Conservation (phyloP, 140 eudicot genomes). For the Senecio squalidus region DNA sequence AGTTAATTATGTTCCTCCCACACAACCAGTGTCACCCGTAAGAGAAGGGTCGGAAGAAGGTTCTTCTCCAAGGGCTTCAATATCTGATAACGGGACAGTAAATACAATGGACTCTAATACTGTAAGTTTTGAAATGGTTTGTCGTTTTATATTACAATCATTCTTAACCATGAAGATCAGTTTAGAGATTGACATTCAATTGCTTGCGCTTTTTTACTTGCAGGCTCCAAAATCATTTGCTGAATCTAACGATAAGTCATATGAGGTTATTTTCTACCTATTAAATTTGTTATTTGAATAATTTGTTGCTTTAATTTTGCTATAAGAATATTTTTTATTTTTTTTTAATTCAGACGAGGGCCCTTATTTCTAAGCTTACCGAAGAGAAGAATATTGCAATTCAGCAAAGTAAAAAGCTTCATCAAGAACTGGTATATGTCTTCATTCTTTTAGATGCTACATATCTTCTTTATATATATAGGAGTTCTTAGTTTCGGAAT, state of each 20-base stretch:
- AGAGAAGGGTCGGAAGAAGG: slow-evolving; percentile 86
- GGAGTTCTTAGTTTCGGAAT: background rate
- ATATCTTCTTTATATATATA: background rate
- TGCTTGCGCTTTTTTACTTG: background rate
- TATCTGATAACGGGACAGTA: slow-evolving; percentile 62
- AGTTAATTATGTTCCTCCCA: slow-evolving; percentile 63
- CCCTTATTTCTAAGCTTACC: slow-evolving; percentile 64
- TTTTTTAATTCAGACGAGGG: slow-evolving; percentile 37
- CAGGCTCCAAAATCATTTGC: slow-evolving; percentile 44
- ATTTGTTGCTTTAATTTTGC: background rate
- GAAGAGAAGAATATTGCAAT: slow-evolving; percentile 70
- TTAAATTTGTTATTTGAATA: background rate
- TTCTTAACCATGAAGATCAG: background rate
- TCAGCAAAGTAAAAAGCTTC: slow-evolving; percentile 72
- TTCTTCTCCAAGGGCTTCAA: slow-evolving; percentile 72
- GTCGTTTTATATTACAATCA: background rate
- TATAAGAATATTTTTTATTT: background rate
- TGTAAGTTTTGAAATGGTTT: slow-evolving; percentile 36
- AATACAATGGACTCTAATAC: slow-evolving; percentile 32
- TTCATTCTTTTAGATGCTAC: too few relatives aligned
- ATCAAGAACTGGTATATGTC: slow-evolving; percentile 70
- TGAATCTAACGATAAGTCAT: slow-evolving; percentile 46
- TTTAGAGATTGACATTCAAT: slow-evolving; percentile 1
- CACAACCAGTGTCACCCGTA: slow-evolving; percentile 76
- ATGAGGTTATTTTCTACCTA: slow-evolving; percentile 45